These are phyloP conservation scores for Podaxis sp. DNA, from an alignment of 768 basidiomycete genomes.

Conservation along the genomic window DNA sequence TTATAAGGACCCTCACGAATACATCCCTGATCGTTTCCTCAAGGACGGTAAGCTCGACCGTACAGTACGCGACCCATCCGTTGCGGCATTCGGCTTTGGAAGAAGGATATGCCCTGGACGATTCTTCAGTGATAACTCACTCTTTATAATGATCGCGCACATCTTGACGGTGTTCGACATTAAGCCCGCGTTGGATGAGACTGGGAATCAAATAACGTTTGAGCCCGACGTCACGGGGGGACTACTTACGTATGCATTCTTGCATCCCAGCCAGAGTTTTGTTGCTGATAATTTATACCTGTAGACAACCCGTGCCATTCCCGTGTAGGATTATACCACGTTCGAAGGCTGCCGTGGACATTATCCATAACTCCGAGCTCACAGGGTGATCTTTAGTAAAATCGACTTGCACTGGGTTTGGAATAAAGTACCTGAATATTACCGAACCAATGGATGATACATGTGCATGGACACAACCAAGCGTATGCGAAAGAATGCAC, in stretches of 20 bases:
- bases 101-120: constrained; percentile 21
- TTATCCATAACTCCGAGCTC: constrained; percentile 1
- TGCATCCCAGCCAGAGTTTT: background rate
- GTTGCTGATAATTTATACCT: background rate
- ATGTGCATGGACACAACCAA: background rate
- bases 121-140: constrained; percentile 16
- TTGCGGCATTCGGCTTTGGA: constrained; percentile 12
- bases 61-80: constrained; percentile 5
- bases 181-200: constrained; percentile 18
- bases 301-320: constrained; percentile 12
- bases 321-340: constrained; percentile 6
- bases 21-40: constrained; percentile 18
- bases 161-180: constrained; percentile 19
- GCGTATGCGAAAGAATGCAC: background rate
- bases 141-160: constrained; percentile 18
- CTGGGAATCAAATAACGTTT: constrained; percentile 16
- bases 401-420: background rate
- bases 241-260: constrained; percentile 4
- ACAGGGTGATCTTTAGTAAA: background rate
- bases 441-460: background rate
- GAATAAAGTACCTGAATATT: background rate
- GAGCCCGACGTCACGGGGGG: constrained; percentile 12
- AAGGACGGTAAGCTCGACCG: constrained; percentile 13
- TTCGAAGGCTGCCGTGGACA: constrained; percentile 2
- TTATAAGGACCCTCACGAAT: constrained; percentile 12